Evolutionary conservation across 129 eudicot genomes (phyloP).

Genomic region (Helianthus annuus): HanXRQr2.0-SUNRISE NC_035443.2:92824725-92825224

Average conservation of each 20-base stretch:
- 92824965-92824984: conserved; percentile 23
- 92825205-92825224: conserved; percentile 80
- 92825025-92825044: conserved; percentile 52
- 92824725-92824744: too few species aligned
- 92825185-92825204: conserved; percentile 53
- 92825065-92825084: conserved; percentile 67
- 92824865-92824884: too few species aligned
- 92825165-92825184: conserved; percentile 72
- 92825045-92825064: conserved; percentile 47
- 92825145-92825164: conserved; percentile 30
- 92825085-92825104: conserved; percentile 55
- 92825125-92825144: conserved; percentile 25
- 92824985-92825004: conserved; percentile 16
- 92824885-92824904: too few species aligned
- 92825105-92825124: conserved; percentile 29
- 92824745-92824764: too few species aligned
- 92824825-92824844: too few species aligned
- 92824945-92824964: conserved; percentile 1
- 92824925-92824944: conserved; percentile 9
- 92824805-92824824: too few species aligned
- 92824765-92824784: too few species aligned
- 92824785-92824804: too few species aligned
- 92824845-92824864: too few species aligned
- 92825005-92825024: conserved; percentile 44
- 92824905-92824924: conserved; percentile 9